A percentile compares a stretch with the other conserved stretches of the same genome.
Evolutionary conservation across 2,329 filamentous ascomycete genomes (phyloP).

Genomic region (Monosporascus cannonballus): DNA sequence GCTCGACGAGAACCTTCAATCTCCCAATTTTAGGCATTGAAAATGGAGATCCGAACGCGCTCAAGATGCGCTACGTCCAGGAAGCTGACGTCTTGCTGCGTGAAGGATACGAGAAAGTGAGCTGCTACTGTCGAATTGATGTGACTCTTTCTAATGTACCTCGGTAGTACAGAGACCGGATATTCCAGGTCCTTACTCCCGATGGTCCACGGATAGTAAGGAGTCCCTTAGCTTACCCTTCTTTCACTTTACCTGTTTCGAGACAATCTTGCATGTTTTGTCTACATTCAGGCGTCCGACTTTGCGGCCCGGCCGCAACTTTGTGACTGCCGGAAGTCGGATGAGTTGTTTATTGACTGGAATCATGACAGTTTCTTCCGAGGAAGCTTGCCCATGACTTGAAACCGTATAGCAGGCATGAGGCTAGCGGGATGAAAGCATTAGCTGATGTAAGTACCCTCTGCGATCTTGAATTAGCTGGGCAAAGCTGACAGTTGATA

Average conservation of each 20-base stretch:
- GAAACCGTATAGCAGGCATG: conserved; percentile 18
- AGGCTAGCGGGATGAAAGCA: conserved; percentile 24
- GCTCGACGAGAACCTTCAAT: conserved; percentile 8
- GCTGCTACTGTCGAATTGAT: background rate
- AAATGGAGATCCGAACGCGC: conserved; percentile 9
- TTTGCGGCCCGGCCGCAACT: background rate
- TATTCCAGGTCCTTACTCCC: conserved; percentile 22
- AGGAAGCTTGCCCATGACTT: conserved; percentile 20
- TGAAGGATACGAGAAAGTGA: conserved; percentile 19
- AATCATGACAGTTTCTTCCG: conserved; percentile 13
- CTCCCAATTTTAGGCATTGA: conserved; percentile 16
- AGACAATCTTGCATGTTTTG: no score
- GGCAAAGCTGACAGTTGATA: conserved; percentile 3
- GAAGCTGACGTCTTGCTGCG: conserved; percentile 21
- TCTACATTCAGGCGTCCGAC: background rate
- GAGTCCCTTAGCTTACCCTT: background rate
- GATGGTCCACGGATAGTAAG: conserved; percentile 17
- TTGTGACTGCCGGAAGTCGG: background rate
- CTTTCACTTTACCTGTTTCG: no score
- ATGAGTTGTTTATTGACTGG: background rate
- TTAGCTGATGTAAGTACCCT: conserved; percentile 17
- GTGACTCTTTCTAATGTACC: background rate
- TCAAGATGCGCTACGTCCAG: conserved; percentile 20
- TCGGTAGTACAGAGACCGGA: conserved; percentile 18
- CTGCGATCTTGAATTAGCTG: background rate